A percentile compares a stretch with the other conserved stretches of the same genome.
Conservation (phyloP, 78 protist genomes). For the Polysphondylium violaceum region DNA sequence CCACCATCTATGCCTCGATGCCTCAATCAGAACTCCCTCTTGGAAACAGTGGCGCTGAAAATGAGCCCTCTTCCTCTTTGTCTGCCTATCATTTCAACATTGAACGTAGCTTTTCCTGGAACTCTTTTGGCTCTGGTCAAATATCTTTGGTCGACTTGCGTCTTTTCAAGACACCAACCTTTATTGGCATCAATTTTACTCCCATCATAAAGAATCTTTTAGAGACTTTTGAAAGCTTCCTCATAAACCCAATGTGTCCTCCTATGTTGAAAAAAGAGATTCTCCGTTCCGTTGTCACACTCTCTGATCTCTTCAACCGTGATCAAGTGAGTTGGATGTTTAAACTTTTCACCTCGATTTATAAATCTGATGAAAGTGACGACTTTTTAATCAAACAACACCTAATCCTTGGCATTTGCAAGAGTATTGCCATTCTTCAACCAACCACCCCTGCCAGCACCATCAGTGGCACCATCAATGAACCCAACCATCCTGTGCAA, state of each 20-base stretch:
- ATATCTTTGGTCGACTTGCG: conserved; percentile 35
- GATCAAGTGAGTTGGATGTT: conserved; percentile 65
- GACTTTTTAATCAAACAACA: conserved; percentile 65
- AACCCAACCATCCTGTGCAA: neutral
- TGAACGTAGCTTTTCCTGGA: conserved; percentile 21
- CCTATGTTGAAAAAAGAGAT: conserved; percentile 58
- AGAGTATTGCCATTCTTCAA: conserved; percentile 27
- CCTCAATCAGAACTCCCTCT: conserved; percentile 72
- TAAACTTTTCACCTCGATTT: conserved; percentile 7
- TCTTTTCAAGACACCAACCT: conserved; percentile 24
- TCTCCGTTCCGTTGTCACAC: neutral
- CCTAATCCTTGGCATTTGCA: conserved; percentile 57
- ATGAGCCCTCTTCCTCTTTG: neutral
- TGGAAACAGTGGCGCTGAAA: neutral
- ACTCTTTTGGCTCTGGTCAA: conserved; percentile 21
- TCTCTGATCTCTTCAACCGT: conserved; percentile 68
- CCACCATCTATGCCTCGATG: conserved; percentile 42
- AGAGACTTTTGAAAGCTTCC: conserved; percentile 44
- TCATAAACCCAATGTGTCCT: conserved; percentile 72
- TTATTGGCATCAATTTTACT: conserved; percentile 57
- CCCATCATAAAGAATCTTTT: conserved; percentile 55
- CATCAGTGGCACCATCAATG: neutral
- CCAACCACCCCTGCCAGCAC: neutral
- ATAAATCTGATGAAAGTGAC: conserved; percentile 33
- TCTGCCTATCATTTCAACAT: conserved; percentile 68